Evolutionary conservation across 2,329 filamentous ascomycete genomes (phyloP), one percentile per base, ranked within the genome.

Genomic region (Ciborinia camelliae): DNA sequence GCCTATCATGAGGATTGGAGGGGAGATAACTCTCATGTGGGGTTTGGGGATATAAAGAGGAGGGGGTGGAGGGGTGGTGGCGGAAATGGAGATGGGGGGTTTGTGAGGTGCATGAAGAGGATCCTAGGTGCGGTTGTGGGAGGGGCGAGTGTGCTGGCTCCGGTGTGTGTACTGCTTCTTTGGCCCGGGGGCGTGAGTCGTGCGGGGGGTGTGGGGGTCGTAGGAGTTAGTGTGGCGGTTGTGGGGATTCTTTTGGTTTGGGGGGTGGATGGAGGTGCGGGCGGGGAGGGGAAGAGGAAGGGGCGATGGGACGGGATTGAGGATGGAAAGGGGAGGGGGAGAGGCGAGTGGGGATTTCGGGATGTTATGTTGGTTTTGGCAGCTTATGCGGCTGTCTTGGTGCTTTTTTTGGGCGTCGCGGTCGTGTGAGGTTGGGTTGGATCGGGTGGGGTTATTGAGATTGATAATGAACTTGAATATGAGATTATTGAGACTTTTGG

Each of bases 1-100:
- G 41, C 51, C 15, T 63, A 63, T 57, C 61, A 63, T 23, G 37
- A 39, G 14, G 52, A 63, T 57, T 63, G 61, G 61, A 52, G 59
- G 30, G 35, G 23, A 1, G 9, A 23, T 12, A 39, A 30, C n/a
- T n/a, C n/a, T n/a, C n/a, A n/a, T n/a, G n/a, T 61, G 58, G 47
- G 20, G 47, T 51, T n/a, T 39, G 47, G 28, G 20, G 45, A 23
- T 3, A n/a, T 14, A 35, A 62, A 35, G 23, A 18, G 7, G 18
- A 32, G 20, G 7, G 26, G 59, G 3, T 18, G 58, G 45, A 20
- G 26, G 26, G 0, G 20, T 1, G 23, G 26, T 18, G 0, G 20
- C 1, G 23, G 32, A 0, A n/a, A 20, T 7, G 18, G 10, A 28
- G 3, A 5, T 30, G 23, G 0, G 18, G 2, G 6, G 9, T 15